Base-by-base conservation (phyloP, 148 eudicot genomes). In the Linanthus parryae region DNA sequence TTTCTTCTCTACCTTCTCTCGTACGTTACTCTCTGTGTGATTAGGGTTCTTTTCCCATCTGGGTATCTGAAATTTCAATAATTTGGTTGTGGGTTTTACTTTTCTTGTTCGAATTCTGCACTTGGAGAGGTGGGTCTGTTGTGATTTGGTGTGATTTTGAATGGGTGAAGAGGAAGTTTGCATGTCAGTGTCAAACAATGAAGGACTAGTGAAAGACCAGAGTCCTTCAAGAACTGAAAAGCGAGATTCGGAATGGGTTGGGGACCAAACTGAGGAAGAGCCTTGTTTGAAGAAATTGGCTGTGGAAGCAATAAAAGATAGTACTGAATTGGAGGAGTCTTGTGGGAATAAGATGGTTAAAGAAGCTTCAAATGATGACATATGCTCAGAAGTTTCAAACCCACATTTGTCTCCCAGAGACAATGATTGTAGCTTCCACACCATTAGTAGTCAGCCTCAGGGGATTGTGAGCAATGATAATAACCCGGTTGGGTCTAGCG, bases 341-440 rank as follows among this genome's bases (percentile, higher is more conserved):
- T 53, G 12, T 15, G 34, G 13, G 9, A 43, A 16, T 11, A 69
- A 64, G 25, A 63, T 48, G 53, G 66, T 48, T 14, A 76, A 77
- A 44, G 81, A 70, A 19, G 57, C 67, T 22, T 74, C 74, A 2
- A 73, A 73, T 46, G 88, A 82, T 46, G 97, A 80, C 52, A 36
- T 76, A 0, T 56, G 69, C 34, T 85, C 97, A 4, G 94, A 82
- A 45, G 85, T 87, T 47, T 72, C 84, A 16, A 80, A 87, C 39
- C 83, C 86, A 2, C 50, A 65, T 59, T 58, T 54, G 38, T 76
- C 84, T 28, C 76, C 83, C 0, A 56, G 57, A 34, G 87, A 79
- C 24, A 67, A 67, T 42, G 61, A 57, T 8, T 81, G 83, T 1
- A 71, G 78, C 38, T 63, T 76, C 45, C 78, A 60, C 43, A 66